Base-by-base conservation (phyloP, 768 basidiomycete species). In the Rhodotorula kratochvilovae region DNA sequence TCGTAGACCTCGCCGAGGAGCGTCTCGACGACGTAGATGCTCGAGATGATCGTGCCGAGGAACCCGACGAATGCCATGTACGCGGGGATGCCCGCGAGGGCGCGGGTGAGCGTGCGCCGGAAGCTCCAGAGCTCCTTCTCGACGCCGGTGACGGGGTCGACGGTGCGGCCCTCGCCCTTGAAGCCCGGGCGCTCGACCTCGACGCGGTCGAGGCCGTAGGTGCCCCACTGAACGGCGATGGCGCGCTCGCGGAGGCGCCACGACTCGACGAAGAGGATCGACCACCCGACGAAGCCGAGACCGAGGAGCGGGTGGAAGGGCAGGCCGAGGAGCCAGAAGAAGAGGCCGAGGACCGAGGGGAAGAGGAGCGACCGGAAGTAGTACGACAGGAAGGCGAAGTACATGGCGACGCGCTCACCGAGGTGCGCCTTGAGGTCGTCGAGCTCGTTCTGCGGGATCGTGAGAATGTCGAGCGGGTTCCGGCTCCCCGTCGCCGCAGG, bases 171-270 rank as follows among this genome's bases (percentile, higher is more conserved):
- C 4, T 78, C 78, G 5, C 83, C 82, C 43, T 81, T 79, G 77
- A 86, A 86, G 56, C 87, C 85, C 1, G 85, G 85, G 33, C 89
- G 85, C 25, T 86, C 85, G 71, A 86, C 87, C 78, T 92, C 91
- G 13, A 90, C 75, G 31, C 67, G 63, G 51, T 87, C 87, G 0
- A 89, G 87, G 31, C 89, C 90, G 36, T 86, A 86, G 0, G 89
- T 90, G 8, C 90, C 89, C 84, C 91, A 94, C 42, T 87, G 84
- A 58, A 92, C 85, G 3, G 91, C 87, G n/a, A 95, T 82, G 51
- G 88, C 86, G 27, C 89, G 86, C 80, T 98, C 91, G 68, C 86
- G 86, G 48, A 96, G 85, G 39, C 90, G 85, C 95, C 95, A 99
- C 83, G 87, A 89, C 80, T 97, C 93, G 71, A 94, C 89, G 77